phyloP scores from a whole-genome alignment of 768 basidiomycete genomes.

The Termitomyces eurrhizus region DNA sequence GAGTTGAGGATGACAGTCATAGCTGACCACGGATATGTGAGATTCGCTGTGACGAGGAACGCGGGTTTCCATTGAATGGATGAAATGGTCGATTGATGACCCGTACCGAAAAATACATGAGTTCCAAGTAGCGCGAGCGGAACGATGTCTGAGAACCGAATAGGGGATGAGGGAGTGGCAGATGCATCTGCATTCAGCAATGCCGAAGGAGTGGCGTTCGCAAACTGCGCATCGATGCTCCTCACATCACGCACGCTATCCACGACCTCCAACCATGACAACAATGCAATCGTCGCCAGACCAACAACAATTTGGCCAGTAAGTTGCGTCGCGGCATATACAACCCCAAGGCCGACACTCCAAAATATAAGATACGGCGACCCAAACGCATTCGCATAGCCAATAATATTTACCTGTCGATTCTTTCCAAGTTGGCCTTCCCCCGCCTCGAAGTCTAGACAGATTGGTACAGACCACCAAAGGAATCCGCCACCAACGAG shows the following conservation, averaged over 20 bases:
- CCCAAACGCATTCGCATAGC: constrained; percentile 89
- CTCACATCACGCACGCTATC: constrained; percentile 78
- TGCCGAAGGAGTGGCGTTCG: constrained; percentile 41
- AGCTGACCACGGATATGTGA: constrained; percentile 72
- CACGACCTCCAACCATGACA: constrained; percentile 77
- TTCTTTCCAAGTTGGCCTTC: constrained; percentile 22
- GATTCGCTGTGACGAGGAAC: constrained; percentile 70
- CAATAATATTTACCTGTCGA: constrained; percentile 59
- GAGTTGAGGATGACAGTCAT: constrained; percentile 75
- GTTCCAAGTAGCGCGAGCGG: constrained; percentile 75
- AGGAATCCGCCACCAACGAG: constrained; percentile 50
- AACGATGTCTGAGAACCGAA: constrained; percentile 64
- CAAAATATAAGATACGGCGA: constrained; percentile 85
- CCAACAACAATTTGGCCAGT: constrained; percentile 79
- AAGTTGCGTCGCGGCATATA: constrained; percentile 69
- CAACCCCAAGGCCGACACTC: constrained; percentile 55
- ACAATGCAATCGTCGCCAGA: constrained; percentile 56
- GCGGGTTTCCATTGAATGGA: constrained; percentile 96
- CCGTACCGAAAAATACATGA: constrained; percentile 81
- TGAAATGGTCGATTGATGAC: constrained; percentile 86
- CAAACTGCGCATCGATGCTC: constrained; percentile 48
- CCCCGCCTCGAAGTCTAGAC: constrained; percentile 56
- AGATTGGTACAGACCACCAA: constrained; percentile 75
- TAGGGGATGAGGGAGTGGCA: constrained; percentile 25
- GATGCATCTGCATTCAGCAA: constrained; percentile 32